Percentiles rank a stretch among this genome's conserved stretches.
Evolutionary conservation across 306 rosid species (phyloP).

Genomic region (Cucurbita moschata): DNA sequence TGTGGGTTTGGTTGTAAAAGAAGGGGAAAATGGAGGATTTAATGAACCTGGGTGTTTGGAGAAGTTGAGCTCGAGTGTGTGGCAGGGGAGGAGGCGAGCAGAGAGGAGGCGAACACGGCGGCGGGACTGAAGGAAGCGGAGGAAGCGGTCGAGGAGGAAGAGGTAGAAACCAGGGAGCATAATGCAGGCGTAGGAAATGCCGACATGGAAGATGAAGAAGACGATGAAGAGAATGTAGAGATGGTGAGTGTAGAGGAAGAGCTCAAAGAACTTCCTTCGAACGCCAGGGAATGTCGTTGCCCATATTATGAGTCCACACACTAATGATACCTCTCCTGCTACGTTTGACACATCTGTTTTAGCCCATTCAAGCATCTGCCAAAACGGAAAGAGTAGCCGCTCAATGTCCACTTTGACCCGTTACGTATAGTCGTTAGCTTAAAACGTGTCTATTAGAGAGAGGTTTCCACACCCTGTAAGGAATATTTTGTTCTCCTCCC

Average conservation of each 20-base stretch:
- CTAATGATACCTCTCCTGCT: conserved; percentile 58
- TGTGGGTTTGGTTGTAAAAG: too few relatives aligned
- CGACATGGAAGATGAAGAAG: conserved; percentile 65
- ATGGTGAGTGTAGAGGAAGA: conserved; percentile 61
- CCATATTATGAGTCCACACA: conserved; percentile 51
- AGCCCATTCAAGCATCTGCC: conserved; percentile 53
- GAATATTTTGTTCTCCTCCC: too few relatives aligned
- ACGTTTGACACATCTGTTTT: conserved; percentile 32
- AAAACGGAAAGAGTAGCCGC: too few relatives aligned
- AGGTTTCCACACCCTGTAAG: too few relatives aligned
- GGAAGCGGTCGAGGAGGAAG: conserved; percentile 58
- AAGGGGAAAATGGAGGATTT: too few relatives aligned
- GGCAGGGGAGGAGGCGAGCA: conserved; percentile 45
- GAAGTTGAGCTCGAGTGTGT: conserved; percentile 61
- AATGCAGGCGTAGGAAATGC: conserved; percentile 24
- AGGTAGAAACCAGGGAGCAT: conserved; percentile 77
- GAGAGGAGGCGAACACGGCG: conserved; percentile 28
- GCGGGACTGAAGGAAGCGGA: conserved; percentile 52
- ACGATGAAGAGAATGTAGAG: conserved; percentile 49
- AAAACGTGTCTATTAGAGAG: too few relatives aligned
- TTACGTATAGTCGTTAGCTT: too few relatives aligned
- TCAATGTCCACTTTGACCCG: too few relatives aligned
- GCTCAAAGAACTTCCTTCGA: conserved; percentile 48
- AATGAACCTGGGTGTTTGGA: conserved; percentile 34
- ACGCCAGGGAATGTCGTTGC: conserved; percentile 38